Base-by-base conservation (phyloP, 2,329 filamentous ascomycete species). In the Sporothrix brunneoviolacea region DNA sequence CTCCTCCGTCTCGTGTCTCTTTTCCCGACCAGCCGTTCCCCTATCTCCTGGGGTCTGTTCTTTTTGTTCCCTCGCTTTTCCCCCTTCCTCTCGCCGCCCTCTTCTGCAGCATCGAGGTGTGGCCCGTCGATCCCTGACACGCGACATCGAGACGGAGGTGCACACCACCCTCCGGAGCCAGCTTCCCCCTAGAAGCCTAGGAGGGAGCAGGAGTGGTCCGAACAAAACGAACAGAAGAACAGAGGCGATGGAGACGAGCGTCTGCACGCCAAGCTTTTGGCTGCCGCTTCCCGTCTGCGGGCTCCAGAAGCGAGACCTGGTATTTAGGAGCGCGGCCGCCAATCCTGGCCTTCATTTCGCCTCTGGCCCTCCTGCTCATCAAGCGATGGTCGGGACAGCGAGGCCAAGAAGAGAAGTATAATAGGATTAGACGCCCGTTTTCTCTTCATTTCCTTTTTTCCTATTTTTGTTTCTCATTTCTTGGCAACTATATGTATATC, bases 261-360 rank as follows among this genome's bases (percentile, higher is more conserved):
- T 41, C 16, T 49, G 38, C 44, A 45, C 37, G 49, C 49, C 42
- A 51, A 51, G 49, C 49, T 42, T 5, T 51, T 41, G 45, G 13
- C 37, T 46, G 30, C 49, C 42, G 43, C 24, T 30, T 46, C 37
- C 49, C 49, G 42, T 37, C 42, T 51, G 49, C 49, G 22, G 49
- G 42, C 18, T 41, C 27, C 36, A 46, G 37, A 40, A 19, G 27
- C 35, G 35, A 37, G 33, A 19, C 41, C 42, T 35, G 37, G 19
- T 33, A 30, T 5, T 28, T 28, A 28, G 24, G 10, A 28, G 24
- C 24, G n/a, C n/a, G 48, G 48, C 39, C 40, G 24, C 33, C 39
- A 21, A n/a, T 38, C 33, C 16, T 19, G 39, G 48, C 30, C 39
- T 24, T 30, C 33, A 28, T 30, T 47, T 36, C n/a, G 43, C 28